A percentile compares a stretch with the other conserved stretches of the same genome.
Conservation (phyloP, 176 grass and related monocot species). For the Raddia distichophylla region DNA sequence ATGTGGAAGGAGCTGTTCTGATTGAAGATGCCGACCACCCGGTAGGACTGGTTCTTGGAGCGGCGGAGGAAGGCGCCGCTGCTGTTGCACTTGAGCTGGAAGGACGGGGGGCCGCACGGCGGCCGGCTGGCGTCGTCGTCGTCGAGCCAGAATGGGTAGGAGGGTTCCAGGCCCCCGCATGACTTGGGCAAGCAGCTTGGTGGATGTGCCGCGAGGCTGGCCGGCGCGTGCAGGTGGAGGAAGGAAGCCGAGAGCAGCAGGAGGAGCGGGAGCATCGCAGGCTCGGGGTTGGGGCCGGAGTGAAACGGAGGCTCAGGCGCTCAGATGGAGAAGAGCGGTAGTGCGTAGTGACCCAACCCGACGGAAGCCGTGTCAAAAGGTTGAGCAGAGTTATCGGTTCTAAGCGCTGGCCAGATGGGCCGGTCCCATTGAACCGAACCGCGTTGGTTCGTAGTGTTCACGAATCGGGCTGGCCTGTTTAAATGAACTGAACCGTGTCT, state of each 20-base stretch:
- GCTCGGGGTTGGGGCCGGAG: not conserved
- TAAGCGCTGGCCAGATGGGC: too few species aligned
- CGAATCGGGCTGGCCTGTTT: too few species aligned
- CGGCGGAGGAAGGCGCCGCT: not conserved
- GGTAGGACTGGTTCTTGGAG: fast-evolving
- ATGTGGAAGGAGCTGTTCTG: not conserved
- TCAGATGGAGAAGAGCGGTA: too few species aligned
- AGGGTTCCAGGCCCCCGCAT: constrained; percentile 5
- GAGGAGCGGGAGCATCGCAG: not conserved
- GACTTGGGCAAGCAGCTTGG: not conserved
- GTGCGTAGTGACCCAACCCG: too few species aligned
- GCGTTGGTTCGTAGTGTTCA: too few species aligned
- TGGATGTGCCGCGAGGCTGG: not conserved
- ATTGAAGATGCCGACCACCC: not conserved
- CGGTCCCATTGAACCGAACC: too few species aligned
- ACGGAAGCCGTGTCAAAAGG: too few species aligned
- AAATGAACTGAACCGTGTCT: too few species aligned
- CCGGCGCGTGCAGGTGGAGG: not conserved
- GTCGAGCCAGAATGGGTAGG: constrained; percentile 51
- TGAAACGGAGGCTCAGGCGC: not conserved
- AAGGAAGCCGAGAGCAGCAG: not conserved
- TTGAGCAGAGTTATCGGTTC: too few species aligned
- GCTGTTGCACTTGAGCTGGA: constrained; percentile 37
- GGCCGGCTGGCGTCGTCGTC: constrained; percentile 20
- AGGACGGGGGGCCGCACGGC: constrained; percentile 28